Evolutionary conservation across 2,329 filamentous ascomycete genomes (phyloP).

Genomic region (Pseudofabraea citricarpa): DNA sequence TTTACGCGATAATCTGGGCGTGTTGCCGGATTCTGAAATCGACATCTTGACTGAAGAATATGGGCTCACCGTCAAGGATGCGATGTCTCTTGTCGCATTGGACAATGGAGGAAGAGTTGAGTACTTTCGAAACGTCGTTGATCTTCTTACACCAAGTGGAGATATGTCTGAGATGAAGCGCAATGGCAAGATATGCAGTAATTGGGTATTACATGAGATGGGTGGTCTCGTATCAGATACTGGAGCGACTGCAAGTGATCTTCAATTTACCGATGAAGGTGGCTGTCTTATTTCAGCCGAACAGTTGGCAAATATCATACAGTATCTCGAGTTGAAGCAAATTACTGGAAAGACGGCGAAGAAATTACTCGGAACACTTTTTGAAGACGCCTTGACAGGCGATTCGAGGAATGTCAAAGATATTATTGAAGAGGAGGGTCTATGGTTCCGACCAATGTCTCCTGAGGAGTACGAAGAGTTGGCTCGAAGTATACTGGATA

Average conservation of each 20-base stretch:
- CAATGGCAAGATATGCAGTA: constrained; percentile 46
- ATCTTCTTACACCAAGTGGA: constrained; percentile 21
- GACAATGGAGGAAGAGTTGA: constrained; percentile 77
- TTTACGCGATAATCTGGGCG: constrained; percentile 59
- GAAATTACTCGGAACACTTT: constrained; percentile 49
- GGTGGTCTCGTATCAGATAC: constrained; percentile 58
- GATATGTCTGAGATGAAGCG: constrained; percentile 3
- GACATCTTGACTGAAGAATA: constrained; percentile 57
- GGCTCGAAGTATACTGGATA: constrained; percentile 49
- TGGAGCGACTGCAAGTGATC: constrained; percentile 18
- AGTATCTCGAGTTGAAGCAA: constrained; percentile 34
- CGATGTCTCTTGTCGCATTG: constrained; percentile 69
- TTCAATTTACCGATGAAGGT: constrained; percentile 18
- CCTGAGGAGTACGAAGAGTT: constrained; percentile 49
- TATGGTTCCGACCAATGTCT: constrained; percentile 50
- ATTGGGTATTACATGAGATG: constrained; percentile 72
- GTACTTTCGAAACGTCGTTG: constrained; percentile 70
- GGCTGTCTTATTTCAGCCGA: constrained; percentile 17
- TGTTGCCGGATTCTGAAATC: constrained; percentile 67
- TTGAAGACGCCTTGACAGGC: constrained; percentile 35
- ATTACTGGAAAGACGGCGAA: constrained; percentile 56
- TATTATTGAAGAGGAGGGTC: constrained; percentile 51
- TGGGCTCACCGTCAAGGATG: constrained; percentile 74
- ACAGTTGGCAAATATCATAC: constrained; percentile 38
- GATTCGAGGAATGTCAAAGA: constrained; percentile 34